phyloP scores from a whole-genome alignment of 2,329 filamentous ascomycete species.

The Pseudocercospora fuligena region DNA sequence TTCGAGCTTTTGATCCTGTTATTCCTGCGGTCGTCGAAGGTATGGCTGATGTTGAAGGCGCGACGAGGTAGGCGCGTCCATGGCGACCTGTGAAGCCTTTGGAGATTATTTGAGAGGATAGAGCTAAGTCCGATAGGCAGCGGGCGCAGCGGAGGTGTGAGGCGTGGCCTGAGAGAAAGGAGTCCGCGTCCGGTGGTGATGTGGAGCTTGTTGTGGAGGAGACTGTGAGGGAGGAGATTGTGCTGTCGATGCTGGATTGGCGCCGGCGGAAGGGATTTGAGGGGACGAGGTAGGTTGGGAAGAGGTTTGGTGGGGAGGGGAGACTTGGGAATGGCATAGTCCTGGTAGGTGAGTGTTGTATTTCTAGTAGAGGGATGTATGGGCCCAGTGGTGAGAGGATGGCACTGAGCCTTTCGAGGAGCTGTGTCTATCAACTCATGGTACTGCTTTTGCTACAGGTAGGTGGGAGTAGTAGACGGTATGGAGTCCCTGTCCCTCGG shows the following conservation, averaged over 20 bases:
- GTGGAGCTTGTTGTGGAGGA: conserved; percentile 31
- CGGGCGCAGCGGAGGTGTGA: conserved; percentile 64
- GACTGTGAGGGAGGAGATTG: conserved; percentile 39
- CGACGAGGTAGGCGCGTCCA: conserved; percentile 67
- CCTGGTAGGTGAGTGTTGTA: neutral
- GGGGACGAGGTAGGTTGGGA: conserved; percentile 58
- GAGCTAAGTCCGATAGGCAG: conserved; percentile 64
- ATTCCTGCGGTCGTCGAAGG: conserved; percentile 13
- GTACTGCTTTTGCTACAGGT: neutral
- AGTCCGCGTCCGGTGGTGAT: conserved; percentile 30
- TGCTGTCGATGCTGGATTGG: conserved; percentile 46
- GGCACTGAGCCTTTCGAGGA: conserved; percentile 7
- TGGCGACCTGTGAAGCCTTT: conserved; percentile 70
- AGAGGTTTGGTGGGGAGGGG: conserved; percentile 45
- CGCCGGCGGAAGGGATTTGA: conserved; percentile 53
- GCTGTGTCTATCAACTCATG: conserved; percentile 10
- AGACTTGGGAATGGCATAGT: conserved; percentile 36
- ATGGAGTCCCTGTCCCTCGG: neutral
- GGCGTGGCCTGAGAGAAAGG: conserved; percentile 53
- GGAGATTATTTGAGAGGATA: conserved; percentile 64
- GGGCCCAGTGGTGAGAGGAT: neutral
- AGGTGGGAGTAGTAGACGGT: neutral
- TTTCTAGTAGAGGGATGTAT: neutral
- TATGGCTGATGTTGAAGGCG: conserved; percentile 47
- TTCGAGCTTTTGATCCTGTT: conserved; percentile 31